These are phyloP conservation scores for Clavaria fumosa DNA, from an alignment of 768 basidiomycete genomes.

Conservation along the genomic window DNA sequence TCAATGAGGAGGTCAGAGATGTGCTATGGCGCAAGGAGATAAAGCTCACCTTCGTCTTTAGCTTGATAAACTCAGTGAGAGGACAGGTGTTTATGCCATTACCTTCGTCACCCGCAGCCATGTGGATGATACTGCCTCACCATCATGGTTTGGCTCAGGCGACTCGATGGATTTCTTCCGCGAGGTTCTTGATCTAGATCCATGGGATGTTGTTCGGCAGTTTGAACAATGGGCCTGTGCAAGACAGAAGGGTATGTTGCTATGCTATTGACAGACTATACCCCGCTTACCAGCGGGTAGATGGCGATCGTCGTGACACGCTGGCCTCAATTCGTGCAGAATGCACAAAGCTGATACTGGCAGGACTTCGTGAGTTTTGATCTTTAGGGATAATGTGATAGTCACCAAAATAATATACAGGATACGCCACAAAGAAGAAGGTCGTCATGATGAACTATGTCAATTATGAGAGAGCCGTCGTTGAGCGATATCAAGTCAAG, in stretches of 20 bases:
- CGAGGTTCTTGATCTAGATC: not conserved
- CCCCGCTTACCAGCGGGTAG: not conserved
- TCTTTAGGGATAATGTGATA: not conserved
- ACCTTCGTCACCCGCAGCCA: constrained; percentile 2
- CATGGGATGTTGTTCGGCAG: constrained; percentile 1
- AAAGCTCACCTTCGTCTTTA: not conserved
- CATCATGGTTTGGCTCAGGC: not conserved
- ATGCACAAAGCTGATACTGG: constrained; percentile 1
- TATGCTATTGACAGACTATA: too few relatives aligned
- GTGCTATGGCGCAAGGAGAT: not conserved
- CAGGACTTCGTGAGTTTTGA: not conserved
- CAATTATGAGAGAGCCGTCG: constrained; percentile 1
- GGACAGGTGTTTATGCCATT: constrained; percentile 3
- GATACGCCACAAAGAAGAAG: not conserved
- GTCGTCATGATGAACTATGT: constrained; percentile 3
- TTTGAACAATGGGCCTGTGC: too few relatives aligned
- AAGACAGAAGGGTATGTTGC: too few relatives aligned
- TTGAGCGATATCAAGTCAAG: not conserved
- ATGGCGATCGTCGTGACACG: not conserved
- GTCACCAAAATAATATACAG: not conserved
- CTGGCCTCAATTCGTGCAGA: constrained; percentile 1
- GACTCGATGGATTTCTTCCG: constrained; percentile 2
- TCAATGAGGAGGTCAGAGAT: not conserved
- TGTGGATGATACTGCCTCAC: not conserved
- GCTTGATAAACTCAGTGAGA: not conserved